These are phyloP conservation scores for Komagataella ulmi DNA, from an alignment of 805 yeast species.

Conservation along the genomic window DNA sequence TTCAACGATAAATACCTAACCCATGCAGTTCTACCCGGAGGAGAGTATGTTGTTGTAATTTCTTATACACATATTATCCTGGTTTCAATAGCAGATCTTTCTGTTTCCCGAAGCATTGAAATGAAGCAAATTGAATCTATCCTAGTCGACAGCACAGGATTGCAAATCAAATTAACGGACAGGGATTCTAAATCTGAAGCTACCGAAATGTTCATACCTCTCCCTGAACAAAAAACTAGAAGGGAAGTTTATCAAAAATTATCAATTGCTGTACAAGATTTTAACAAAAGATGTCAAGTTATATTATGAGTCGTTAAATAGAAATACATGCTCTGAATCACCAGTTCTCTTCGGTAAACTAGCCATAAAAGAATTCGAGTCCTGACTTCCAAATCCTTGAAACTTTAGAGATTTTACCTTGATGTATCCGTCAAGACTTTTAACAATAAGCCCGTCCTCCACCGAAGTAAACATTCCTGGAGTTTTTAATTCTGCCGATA, in stretches of 20 bases:
- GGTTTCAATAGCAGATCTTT: slow-evolving; percentile 46
- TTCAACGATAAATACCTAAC: slow-evolving; percentile 69
- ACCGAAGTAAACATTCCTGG: slow-evolving; percentile 15
- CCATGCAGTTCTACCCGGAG: slow-evolving; percentile 73
- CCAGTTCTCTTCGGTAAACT: slow-evolving; percentile 35
- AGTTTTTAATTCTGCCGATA: slow-evolving; percentile 7
- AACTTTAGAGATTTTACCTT: slow-evolving; percentile 27
- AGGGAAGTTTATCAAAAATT: slow-evolving; percentile 58
- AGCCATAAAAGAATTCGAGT: slow-evolving; percentile 26
- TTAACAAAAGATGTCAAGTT: slow-evolving; percentile 57
- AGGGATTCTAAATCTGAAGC: slow-evolving; percentile 34
- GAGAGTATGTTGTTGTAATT: slow-evolving; percentile 63
- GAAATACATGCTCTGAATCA: slow-evolving; percentile 5
- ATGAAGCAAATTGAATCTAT: slow-evolving; percentile 59
- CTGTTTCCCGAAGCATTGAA: slow-evolving; percentile 57
- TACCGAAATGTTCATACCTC: slow-evolving; percentile 52
- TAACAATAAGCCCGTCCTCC: slow-evolving; percentile 19
- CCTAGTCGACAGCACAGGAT: slow-evolving; percentile 65
- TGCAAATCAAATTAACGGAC: slow-evolving; percentile 40
- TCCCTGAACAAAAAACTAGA: slow-evolving; percentile 54
- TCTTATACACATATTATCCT: slow-evolving; percentile 60
- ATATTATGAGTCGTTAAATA: slow-evolving; percentile 8
- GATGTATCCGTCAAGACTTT: slow-evolving; percentile 30
- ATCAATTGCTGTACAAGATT: slow-evolving; percentile 69
- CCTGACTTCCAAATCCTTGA: slow-evolving; percentile 40